Evolutionary conservation across 306 rosid species (phyloP).

Genomic region (Fragaria ananassa): DNA sequence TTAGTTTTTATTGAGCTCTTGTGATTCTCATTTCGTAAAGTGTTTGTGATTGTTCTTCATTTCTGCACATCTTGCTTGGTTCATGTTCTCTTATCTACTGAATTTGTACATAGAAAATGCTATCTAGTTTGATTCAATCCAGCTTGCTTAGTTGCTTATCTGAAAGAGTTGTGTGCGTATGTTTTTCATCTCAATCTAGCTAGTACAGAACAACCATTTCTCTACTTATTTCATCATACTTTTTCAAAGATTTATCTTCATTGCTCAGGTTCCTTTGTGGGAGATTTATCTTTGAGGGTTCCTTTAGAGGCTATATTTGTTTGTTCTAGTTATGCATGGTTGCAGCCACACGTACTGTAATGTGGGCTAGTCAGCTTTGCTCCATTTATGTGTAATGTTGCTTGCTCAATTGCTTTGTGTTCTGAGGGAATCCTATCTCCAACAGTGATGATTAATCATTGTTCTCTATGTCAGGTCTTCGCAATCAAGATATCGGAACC

Average conservation of each 20-base stretch:
- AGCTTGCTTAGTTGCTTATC: background rate
- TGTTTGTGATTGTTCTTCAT: background rate
- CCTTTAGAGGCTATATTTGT: background rate
- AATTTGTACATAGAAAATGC: background rate
- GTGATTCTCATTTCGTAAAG: background rate
- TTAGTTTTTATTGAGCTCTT: background rate
- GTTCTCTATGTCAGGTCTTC: slow-evolving; percentile 13
- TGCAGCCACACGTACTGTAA: background rate
- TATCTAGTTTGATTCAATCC: background rate
- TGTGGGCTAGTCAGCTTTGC: background rate
- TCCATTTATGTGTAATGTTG: background rate
- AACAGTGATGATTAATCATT: background rate
- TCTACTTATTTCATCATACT: background rate
- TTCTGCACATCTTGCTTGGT: background rate
- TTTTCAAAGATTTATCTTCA: background rate
- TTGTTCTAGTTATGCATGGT: background rate
- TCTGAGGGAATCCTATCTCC: background rate
- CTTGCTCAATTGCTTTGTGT: slow-evolving; percentile 1
- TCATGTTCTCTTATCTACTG: background rate
- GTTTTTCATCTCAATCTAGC: background rate
- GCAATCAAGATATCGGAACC: slow-evolving; percentile 3
- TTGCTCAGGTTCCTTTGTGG: background rate
- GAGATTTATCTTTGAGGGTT: background rate
- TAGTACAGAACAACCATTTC: background rate
- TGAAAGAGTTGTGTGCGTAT: background rate